Evolutionary conservation across 139 green algal genomes (phyloP).

Genomic region (Auxenochlorella pyrenoidosa): DNA sequence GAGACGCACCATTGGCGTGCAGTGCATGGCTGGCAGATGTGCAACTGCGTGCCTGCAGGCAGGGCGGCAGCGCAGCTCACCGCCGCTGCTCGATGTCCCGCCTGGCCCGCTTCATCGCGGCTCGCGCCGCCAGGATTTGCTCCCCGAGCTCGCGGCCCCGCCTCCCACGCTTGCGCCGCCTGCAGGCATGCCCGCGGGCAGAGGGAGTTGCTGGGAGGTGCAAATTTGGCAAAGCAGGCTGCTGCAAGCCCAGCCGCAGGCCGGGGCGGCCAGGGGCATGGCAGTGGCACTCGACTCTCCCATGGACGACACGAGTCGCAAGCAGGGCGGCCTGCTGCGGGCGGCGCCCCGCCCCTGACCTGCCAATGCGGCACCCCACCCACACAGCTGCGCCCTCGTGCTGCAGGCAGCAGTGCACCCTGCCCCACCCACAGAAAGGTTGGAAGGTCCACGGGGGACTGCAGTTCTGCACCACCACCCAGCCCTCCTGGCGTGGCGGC

Average conservation of each 20-base stretch:
- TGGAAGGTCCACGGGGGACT: neutral
- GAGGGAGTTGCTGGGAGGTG: too few species aligned
- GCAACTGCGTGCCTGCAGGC: too few species aligned
- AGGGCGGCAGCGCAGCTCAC: neutral
- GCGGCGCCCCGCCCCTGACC: too few species aligned
- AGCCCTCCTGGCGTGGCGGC: neutral
- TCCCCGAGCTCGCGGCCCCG: neutral
- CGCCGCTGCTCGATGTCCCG: neutral
- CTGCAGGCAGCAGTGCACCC: neutral
- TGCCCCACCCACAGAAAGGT: constrained; percentile 1
- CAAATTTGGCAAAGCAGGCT: too few species aligned
- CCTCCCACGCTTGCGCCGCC: constrained; percentile 20
- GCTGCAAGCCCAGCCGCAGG: neutral
- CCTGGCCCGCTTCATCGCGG: constrained; percentile 37
- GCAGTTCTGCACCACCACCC: neutral
- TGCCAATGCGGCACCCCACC: neutral
- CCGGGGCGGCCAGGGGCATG: neutral
- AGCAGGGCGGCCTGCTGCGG: neutral
- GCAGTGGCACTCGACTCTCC: neutral
- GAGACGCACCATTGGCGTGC: too few species aligned
- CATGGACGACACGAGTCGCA: neutral
- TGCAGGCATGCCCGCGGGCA: neutral
- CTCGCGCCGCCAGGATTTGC: constrained; percentile 25
- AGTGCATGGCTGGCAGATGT: too few species aligned
- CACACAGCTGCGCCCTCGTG: too few species aligned